Evolutionary conservation across 306 rosid species (phyloP).

Genomic region (Alnus glutinosa): DNA sequence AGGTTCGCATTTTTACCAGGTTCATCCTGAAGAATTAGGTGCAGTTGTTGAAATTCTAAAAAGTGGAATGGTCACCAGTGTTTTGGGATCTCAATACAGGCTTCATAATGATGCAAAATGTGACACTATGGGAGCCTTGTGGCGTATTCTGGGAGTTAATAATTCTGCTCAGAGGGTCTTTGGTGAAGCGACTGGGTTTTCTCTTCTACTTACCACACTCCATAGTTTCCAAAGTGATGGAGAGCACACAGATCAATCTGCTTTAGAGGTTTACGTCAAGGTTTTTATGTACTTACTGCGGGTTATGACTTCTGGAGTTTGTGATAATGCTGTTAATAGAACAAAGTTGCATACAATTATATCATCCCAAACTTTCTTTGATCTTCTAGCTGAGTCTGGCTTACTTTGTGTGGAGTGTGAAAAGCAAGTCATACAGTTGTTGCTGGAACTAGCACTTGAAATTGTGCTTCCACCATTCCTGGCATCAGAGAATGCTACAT

Average conservation of each 20-base stretch:
- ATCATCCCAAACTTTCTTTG: constrained; percentile 87
- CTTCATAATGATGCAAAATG: constrained; percentile 89
- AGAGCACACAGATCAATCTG: constrained; percentile 53
- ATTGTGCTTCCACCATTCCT: constrained; percentile 78
- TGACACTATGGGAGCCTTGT: constrained; percentile 87
- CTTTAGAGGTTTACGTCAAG: constrained; percentile 54
- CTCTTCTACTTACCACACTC: constrained; percentile 93
- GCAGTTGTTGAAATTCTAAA: constrained; percentile 83
- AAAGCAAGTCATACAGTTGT: constrained; percentile 88
- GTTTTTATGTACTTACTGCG: constrained; percentile 75
- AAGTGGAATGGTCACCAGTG: constrained; percentile 91
- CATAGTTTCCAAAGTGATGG: constrained; percentile 90
- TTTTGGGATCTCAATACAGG: constrained; percentile 78
- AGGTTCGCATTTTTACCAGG: constrained; percentile 75
- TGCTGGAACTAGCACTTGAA: constrained; percentile 94
- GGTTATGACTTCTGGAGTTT: constrained; percentile 79
- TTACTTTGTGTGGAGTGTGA: constrained; percentile 86
- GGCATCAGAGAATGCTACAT: constrained; percentile 53
- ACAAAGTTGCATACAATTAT: constrained; percentile 72
- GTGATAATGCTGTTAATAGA: constrained; percentile 78
- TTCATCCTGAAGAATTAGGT: constrained; percentile 92
- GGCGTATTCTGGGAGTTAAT: constrained; percentile 89
- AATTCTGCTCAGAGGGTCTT: constrained; percentile 77
- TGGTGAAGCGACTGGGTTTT: constrained; percentile 97
- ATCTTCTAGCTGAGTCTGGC: constrained; percentile 91